Evolutionary conservation across 441 rosid genomes (phyloP), one percentile per base, ranked within the genome.

Genomic region (Pelargonium fulgidum): DNA sequence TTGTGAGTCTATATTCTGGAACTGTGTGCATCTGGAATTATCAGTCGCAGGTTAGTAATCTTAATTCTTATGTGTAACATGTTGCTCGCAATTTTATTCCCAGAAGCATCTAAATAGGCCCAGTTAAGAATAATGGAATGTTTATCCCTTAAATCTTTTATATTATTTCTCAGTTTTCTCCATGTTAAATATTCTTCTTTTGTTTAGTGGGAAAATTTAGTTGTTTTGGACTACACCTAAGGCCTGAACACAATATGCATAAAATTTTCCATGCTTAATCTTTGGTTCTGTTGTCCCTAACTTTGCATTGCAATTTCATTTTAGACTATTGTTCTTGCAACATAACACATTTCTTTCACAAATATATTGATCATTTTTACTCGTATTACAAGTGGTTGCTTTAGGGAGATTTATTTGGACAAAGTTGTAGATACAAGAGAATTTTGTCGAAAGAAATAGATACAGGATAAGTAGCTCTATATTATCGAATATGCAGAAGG

Each of bases 21-120:
- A 79, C 86, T 66, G 74, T 89, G 52, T 82, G 88, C 68, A 86
- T 91, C 66, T 89, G 90, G 92, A 89, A 89, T 81, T 86, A 89
- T 85, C 85, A 85, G 73, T 78, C 92, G 10, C 92, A 89, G 90
- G 96, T 89, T 78, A 58, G 10, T 17, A 52, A 52, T 52, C 22
- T 47, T 47, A 47, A 47, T 52, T 41, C 19, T 54, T 54, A 16
- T 54, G 61, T 7, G 17, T 54, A 16, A 54, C 61, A 54, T n/a
- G 61, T 16, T 17, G 62, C 24, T 19, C n/a, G 4, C 20, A 3
- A 1, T 20, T 58, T 3, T 6, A 2, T 20, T 58, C 24, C 62
- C 24, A 12, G 8, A 58, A 58, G n/a, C 24, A 20, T 56, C 22
- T 7, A 54, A 54, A 14, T 19, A 56, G 19, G 62, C 13, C 24